These are phyloP conservation scores for Aspergillus spinulosporus DNA, from an alignment of 2,329 filamentous ascomycete genomes.

Conservation along the genomic window DNA sequence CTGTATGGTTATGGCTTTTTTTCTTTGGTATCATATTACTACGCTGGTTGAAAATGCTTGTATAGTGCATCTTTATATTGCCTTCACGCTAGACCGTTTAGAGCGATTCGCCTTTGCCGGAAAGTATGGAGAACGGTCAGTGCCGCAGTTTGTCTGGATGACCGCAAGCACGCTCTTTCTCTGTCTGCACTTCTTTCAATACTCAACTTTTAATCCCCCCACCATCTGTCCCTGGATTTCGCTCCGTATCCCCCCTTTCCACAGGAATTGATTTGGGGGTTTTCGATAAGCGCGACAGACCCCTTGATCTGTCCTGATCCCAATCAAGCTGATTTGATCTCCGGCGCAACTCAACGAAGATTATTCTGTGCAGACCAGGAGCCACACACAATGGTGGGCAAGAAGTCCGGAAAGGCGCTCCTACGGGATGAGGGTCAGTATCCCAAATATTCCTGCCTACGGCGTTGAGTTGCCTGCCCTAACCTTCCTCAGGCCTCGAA, in stretches of 20 bases:
- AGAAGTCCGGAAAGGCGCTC: constrained; percentile 64
- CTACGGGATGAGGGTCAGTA: constrained; percentile 58
- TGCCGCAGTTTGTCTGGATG: constrained; percentile 13
- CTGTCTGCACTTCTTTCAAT: background rate
- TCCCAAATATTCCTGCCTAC: background rate
- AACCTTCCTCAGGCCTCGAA: constrained; percentile 68
- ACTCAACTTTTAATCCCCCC: background rate
- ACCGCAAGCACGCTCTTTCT: constrained; percentile 8
- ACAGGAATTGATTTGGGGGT: background rate
- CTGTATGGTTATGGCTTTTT: background rate
- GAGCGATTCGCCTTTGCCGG: constrained; percentile 14
- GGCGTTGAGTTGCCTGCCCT: constrained; percentile 6
- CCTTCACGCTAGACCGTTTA: constrained; percentile 8
- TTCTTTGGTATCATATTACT: background rate
- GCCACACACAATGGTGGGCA: constrained; percentile 58
- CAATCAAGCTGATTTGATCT: background rate
- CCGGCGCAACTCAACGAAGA: background rate
- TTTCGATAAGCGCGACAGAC: background rate
- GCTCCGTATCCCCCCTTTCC: background rate
- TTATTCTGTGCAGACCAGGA: background rate
- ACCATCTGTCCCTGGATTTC: background rate
- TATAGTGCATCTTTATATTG: constrained; percentile 3
- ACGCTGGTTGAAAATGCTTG: background rate
- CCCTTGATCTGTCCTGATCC: background rate
- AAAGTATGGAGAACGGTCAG: constrained; percentile 12